Evolutionary conservation across 352 stramenopile genomes (phyloP).

Genomic region (Phytophthora palmivora): DNA sequence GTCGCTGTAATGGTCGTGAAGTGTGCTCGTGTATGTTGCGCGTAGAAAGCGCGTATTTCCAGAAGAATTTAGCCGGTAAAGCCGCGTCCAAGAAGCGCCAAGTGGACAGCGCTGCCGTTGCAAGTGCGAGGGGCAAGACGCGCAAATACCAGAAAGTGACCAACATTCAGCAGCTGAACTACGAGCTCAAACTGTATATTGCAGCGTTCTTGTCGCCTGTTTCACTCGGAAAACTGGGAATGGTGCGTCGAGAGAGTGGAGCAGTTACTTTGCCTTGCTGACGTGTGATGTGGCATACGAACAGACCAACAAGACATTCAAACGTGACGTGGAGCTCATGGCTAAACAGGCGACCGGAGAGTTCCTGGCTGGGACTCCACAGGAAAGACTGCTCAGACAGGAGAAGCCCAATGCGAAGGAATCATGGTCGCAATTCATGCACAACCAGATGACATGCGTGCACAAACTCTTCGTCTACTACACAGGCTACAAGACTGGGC

Average conservation of each 20-base stretch:
- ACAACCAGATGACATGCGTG: conserved; percentile 79
- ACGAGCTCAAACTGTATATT: conserved; percentile 58
- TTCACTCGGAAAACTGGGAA: conserved; percentile 58
- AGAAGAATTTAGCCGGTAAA: conserved; percentile 60
- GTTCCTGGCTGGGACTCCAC: conserved; percentile 46
- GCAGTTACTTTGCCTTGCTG: conserved; percentile 5
- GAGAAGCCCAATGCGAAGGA: conserved; percentile 47
- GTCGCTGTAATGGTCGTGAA: conserved; percentile 66
- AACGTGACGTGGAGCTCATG: conserved; percentile 54
- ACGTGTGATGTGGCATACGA: conserved; percentile 22
- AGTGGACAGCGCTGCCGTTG: conserved; percentile 4
- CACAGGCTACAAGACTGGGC: conserved; percentile 80
- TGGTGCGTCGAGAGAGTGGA: conserved; percentile 45
- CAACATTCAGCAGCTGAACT: conserved; percentile 60
- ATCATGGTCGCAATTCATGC: conserved; percentile 72
- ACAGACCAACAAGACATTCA: conserved; percentile 60
- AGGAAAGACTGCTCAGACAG: conserved; percentile 53
- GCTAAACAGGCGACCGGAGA: conserved; percentile 47
- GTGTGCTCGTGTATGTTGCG: conserved; percentile 76
- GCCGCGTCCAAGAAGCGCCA: conserved; percentile 49
- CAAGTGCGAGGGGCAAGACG: conserved; percentile 7
- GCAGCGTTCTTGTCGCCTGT: conserved; percentile 47
- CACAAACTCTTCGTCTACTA: conserved; percentile 87
- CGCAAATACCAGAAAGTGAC: conserved; percentile 36
- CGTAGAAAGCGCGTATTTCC: conserved; percentile 73